Conservation (phyloP, 371 early-diverging fungal species). For the Circinella umbellata region DNA sequence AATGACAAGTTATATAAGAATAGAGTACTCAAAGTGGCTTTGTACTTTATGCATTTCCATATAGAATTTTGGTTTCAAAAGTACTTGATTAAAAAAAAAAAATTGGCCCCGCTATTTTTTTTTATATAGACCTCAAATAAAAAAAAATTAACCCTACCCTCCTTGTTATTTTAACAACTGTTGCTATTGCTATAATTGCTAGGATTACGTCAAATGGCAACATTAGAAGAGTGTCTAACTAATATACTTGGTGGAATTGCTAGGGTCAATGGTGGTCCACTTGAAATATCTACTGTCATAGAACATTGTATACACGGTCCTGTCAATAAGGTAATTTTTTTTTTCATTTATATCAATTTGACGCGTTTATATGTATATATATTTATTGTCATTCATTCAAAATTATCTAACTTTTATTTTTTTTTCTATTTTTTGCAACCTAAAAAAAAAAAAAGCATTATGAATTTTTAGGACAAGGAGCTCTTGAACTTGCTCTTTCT, state of each 20-base stretch:
- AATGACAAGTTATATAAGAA: no score
- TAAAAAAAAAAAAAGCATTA: neutral
- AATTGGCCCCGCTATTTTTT: no score
- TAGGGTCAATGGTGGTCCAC: neutral
- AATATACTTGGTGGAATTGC: neutral
- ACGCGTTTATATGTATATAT: neutral
- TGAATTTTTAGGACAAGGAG: conserved; percentile 7
- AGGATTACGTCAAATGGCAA: neutral
- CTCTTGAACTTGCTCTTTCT: neutral
- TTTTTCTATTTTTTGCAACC: neutral
- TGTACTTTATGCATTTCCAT: no score
- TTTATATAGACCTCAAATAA: no score
- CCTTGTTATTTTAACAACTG: no score
- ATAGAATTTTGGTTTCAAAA: no score
- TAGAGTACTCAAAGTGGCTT: no score
- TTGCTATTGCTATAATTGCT: neutral
- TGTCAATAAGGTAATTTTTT: neutral
- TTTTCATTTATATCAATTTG: neutral
- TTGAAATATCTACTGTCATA: neutral
- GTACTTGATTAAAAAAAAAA: no score
- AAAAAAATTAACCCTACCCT: no score
- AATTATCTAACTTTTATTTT: neutral
- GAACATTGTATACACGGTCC: neutral
- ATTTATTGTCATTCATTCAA: neutral
- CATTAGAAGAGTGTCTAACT: neutral